Evolutionary conservation across 2,329 filamentous ascomycete species (phyloP), one percentile per base, ranked within the genome.

Genomic region (Epichloe gansuensis): DNA sequence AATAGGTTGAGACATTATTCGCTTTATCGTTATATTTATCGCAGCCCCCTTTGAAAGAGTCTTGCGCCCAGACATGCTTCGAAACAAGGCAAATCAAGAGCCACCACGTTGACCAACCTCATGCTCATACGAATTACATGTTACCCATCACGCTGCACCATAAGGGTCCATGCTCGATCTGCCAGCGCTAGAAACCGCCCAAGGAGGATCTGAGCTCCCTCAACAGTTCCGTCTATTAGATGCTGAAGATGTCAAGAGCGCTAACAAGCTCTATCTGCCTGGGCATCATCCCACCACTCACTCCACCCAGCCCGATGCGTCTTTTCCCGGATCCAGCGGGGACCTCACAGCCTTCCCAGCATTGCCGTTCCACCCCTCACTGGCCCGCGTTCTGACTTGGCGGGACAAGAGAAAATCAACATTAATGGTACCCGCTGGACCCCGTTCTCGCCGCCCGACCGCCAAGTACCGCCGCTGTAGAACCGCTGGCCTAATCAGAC

Each of bases 271-370:
- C 34, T n/a, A 8, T 9, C n/a, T 25, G 23, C 25, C 36, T 31
- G 2, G 15, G 8, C 11, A 27, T 34, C 39, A 43, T 38, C 15
- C 51, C 34, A 40, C 49, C 49, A 31, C 43, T 43, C 44, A 34
- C 52, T 50, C 42, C 47, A 47, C 50, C 47, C 43, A 51, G 38
- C 43, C 43, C 36, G 38, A 42, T 52, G 62, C 62, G 62, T 56
- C 61, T 64, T 64, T 64, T 63, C 43, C 61, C 59, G 61, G 59
- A 63, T 61, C 54, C 47, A 43, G 52, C 50, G 48, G 55, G 51
- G 52, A 45, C 40, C 35, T 45, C 40, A 4, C 47, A 38, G 35
- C 42, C 17, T 21, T 36, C 41, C 36, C 39, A 52, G 27, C 41
- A 44, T 17, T 50, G 17, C 17, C 17, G 17, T 21, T 21, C 17